Percentiles rank a stretch among this genome's conserved stretches.
Evolutionary conservation across 768 basidiomycete species (phyloP).

Genomic region (Clitopilus hobsonii): DNA sequence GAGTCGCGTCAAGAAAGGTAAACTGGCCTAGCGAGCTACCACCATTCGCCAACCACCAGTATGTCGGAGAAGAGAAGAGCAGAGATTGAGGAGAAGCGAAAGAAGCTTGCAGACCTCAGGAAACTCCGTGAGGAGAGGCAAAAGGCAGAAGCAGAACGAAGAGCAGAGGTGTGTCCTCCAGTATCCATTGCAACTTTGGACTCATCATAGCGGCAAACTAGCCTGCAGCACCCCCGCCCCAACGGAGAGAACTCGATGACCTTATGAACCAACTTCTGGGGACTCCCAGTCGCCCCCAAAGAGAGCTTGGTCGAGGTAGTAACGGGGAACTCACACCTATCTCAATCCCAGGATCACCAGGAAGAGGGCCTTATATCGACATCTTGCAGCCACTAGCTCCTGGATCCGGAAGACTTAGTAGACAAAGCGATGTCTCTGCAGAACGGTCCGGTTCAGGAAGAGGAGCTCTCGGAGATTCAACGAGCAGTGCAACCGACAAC

Average conservation of each 20-base stretch:
- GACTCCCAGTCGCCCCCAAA: constrained; percentile 26
- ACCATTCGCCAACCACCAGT: neutral
- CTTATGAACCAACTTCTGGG: constrained; percentile 61
- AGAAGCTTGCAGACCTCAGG: constrained; percentile 81
- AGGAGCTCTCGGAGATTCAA: constrained; percentile 41
- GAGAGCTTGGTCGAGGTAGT: constrained; percentile 39
- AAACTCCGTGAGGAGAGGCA: constrained; percentile 71
- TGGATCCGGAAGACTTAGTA: constrained; percentile 59
- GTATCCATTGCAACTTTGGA: constrained; percentile 2
- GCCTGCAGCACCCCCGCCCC: constrained; percentile 35
- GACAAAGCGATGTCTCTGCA: constrained; percentile 60
- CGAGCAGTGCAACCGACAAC: constrained; percentile 59
- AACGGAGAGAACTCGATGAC: constrained; percentile 59
- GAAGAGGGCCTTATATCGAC: constrained; percentile 30
- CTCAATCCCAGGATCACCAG: constrained; percentile 70
- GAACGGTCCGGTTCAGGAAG: constrained; percentile 33
- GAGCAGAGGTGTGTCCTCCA: constrained; percentile 34
- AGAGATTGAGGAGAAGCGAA: constrained; percentile 88
- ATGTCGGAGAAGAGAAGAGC: constrained; percentile 69
- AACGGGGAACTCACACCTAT: constrained; percentile 62
- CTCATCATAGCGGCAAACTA: too few relatives aligned
- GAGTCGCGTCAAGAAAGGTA: neutral
- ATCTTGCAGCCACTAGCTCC: constrained; percentile 29
- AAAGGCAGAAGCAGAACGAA: constrained; percentile 44
- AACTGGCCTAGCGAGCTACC: neutral